Evolutionary conservation across 2,329 filamentous ascomycete genomes (phyloP).

Genomic region (Fusarium verrucosum): DNA sequence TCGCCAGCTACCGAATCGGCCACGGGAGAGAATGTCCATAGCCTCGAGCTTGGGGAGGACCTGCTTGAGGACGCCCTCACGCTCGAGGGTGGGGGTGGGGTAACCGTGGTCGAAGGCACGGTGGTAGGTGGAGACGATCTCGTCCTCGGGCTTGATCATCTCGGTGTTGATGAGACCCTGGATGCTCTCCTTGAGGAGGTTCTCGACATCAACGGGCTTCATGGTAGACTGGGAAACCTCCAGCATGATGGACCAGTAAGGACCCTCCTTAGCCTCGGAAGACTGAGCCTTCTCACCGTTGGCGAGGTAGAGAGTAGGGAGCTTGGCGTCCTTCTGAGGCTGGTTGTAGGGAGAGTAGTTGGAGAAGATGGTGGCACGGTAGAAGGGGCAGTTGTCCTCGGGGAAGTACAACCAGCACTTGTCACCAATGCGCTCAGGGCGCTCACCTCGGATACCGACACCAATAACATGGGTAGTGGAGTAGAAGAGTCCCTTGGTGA

Average conservation of each 20-base stretch:
- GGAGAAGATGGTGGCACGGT: conserved; percentile 99
- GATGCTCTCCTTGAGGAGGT: conserved; percentile 88
- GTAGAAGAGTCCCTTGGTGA: conserved; percentile 94
- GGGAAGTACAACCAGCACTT: conserved; percentile 99
- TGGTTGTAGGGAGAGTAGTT: conserved; percentile 99
- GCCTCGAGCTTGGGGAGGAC: conserved; percentile 92
- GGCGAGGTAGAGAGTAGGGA: conserved; percentile 85
- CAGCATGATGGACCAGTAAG: conserved; percentile 99
- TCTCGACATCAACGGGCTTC: conserved; percentile 91
- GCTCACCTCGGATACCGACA: conserved; percentile 89
- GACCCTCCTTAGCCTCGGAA: conserved; percentile 80
- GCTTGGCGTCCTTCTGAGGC: conserved; percentile 81
- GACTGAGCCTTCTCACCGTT: conserved; percentile 83
- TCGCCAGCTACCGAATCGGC: conserved; percentile 96
- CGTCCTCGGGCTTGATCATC: conserved; percentile 89
- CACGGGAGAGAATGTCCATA: conserved; percentile 92
- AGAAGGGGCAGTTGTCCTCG: conserved; percentile 98
- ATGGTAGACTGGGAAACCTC: conserved; percentile 95
- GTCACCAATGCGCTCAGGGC: conserved; percentile 96
- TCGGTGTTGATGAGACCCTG: conserved; percentile 97
- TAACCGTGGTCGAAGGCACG: conserved; percentile 98
- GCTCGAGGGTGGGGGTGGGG: conserved; percentile 92
- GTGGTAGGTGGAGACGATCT: conserved; percentile 98
- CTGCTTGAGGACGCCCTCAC: conserved; percentile 92
- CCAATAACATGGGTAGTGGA: conserved; percentile 97